Evolutionary conservation across 345 rosid species (phyloP).

Genomic region (Fremontodendron californicum): DNA sequence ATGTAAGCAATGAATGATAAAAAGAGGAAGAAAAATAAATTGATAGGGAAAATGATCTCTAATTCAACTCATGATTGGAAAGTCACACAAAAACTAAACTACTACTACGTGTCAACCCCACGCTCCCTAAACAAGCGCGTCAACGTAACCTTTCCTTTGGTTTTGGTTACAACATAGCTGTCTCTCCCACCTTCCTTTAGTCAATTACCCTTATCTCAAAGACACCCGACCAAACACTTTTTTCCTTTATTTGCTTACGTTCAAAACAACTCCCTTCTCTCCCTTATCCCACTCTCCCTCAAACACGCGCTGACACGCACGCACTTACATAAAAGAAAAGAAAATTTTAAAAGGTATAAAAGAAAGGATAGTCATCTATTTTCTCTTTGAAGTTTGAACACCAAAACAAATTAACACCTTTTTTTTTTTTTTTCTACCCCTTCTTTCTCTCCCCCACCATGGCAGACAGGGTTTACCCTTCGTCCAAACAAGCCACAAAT

Average conservation of each 20-base stretch:
- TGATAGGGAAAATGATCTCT: no score
- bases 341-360: neutral
- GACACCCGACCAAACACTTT: neutral
- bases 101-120: neutral
- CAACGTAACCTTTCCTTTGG: neutral
- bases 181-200: conserved; percentile 6
- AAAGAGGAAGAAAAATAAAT: no score
- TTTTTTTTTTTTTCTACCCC: neutral
- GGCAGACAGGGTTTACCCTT: conserved; percentile 62
- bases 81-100: neutral
- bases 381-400: neutral
- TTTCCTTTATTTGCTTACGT: neutral
- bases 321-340: neutral
- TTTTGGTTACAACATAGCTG: conserved; percentile 6
- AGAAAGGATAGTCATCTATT: neutral
- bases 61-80: neutral
- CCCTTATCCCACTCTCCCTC: neutral
- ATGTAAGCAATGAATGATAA: no score
- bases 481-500: conserved; percentile 44
- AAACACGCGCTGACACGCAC: neutral
- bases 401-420: neutral
- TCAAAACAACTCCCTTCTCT: neutral
- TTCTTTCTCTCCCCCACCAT: conserved; percentile 32
- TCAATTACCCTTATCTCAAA: neutral
- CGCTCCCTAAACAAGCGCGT: neutral